Conservation (phyloP, 176 grass and related monocot genomes). For the Chrysopogon serrulatus region DNA sequence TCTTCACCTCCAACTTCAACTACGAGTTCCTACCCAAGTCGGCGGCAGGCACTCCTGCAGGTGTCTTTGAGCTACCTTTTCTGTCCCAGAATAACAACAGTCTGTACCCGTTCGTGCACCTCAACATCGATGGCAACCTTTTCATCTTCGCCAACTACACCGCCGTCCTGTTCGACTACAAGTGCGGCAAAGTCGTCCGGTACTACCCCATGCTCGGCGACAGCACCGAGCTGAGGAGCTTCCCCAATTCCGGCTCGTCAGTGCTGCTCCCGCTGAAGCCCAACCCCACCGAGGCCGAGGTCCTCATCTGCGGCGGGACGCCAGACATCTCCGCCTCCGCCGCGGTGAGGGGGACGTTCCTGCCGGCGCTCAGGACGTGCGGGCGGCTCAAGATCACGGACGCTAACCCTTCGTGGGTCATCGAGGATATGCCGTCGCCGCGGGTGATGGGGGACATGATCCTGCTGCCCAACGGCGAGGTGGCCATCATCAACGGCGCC, state of each 20-base stretch:
- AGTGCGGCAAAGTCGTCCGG: constrained; percentile 19
- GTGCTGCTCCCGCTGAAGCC: constrained; percentile 63
- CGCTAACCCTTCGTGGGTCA: constrained; percentile 37
- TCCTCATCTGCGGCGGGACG: constrained; percentile 70
- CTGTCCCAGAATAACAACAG: constrained; percentile 45
- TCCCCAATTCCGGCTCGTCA: constrained; percentile 67
- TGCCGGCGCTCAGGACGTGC: constrained; percentile 44
- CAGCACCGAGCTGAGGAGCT: constrained; percentile 50
- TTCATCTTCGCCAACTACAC: constrained; percentile 76
- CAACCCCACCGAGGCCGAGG: constrained; percentile 56
- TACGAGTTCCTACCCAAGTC: constrained; percentile 77
- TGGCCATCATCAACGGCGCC: constrained; percentile 70
- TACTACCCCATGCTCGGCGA: constrained; percentile 38
- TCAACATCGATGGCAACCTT: constrained; percentile 78
- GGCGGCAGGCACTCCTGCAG: neutral
- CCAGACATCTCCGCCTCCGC: constrained; percentile 15
- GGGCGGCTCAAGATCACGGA: constrained; percentile 79
- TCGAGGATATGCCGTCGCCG: constrained; percentile 67
- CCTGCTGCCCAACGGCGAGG: constrained; percentile 67
- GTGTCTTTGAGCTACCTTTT: constrained; percentile 20
- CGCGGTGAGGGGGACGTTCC: neutral
- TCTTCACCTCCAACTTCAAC: too few relatives aligned
- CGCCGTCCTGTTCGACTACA: constrained; percentile 58
- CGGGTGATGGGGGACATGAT: constrained; percentile 91
- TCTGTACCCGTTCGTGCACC: constrained; percentile 75